phyloP scores from a whole-genome alignment of 768 basidiomycete species.

The Asterophora parasitica region DNA sequence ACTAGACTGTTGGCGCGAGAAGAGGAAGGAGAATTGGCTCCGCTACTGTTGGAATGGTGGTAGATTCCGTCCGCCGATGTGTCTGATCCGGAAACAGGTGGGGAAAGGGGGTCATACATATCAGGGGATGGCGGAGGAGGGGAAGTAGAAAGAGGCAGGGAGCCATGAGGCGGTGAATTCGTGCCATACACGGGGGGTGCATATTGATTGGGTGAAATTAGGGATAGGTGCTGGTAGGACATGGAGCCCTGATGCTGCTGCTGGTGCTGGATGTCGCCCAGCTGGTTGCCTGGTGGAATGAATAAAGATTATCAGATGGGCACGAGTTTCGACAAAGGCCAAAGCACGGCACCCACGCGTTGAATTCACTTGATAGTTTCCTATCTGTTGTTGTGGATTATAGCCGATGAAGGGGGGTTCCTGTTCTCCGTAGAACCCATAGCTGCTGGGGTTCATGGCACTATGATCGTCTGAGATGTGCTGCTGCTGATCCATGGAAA shows the following conservation, averaged over 20 bases:
- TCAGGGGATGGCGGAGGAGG: constrained; percentile 75
- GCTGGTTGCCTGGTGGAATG: constrained; percentile 52
- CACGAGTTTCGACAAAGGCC: constrained; percentile 45
- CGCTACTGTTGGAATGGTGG: constrained; percentile 75
- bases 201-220: constrained; percentile 69
- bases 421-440: constrained; percentile 54
- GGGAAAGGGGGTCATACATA: constrained; percentile 81
- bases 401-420: constrained; percentile 54
- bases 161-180: constrained; percentile 62
- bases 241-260: constrained; percentile 49
- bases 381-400: constrained; percentile 50
- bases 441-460: constrained; percentile 36
- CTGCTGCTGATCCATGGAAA: constrained; percentile 40
- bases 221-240: constrained; percentile 53
- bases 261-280: constrained; percentile 56
- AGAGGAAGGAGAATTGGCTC: constrained; percentile 73
- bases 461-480: constrained; percentile 46
- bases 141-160: constrained; percentile 59
- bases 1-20: constrained; percentile 74
- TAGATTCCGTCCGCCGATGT: constrained; percentile 80
- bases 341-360: constrained; percentile 64
- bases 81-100: constrained; percentile 86
- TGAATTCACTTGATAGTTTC: constrained; percentile 53
- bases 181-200: constrained; percentile 50
- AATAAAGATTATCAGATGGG: constrained; percentile 62